Conservation (phyloP, 2,329 filamentous ascomycete species). For the Fusarium metavorans region DNA sequence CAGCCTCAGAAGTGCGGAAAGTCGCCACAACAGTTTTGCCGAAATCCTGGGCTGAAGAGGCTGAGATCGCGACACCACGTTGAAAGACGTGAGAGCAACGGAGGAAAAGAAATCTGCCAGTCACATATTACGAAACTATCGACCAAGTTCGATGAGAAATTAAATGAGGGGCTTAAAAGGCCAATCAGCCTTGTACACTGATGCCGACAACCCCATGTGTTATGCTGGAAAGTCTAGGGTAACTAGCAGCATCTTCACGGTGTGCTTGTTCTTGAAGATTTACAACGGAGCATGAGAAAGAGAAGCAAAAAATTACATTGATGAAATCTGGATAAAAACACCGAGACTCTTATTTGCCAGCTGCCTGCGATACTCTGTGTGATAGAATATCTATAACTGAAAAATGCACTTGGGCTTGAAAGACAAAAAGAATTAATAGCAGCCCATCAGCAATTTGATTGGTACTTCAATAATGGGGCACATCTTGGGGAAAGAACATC, state of each 20-base stretch:
- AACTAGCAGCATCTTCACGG: neutral
- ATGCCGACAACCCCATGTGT: neutral
- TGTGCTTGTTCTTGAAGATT: neutral
- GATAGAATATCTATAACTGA: neutral
- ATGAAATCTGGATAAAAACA: too few species aligned
- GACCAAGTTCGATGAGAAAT: neutral
- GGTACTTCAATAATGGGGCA: neutral
- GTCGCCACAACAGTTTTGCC: neutral
- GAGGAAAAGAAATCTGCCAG: neutral
- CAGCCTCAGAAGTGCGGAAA: neutral
- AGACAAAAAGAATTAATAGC: neutral
- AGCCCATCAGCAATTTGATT: too few species aligned
- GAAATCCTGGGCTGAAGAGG: neutral
- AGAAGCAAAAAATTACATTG: too few species aligned
- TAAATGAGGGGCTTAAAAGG: neutral
- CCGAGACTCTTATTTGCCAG: too few species aligned
- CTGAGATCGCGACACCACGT: neutral
- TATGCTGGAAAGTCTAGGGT: neutral
- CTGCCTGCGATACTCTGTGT: neutral
- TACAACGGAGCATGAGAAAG: neutral
- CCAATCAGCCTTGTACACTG: neutral
- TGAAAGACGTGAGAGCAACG: neutral
- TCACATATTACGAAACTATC: neutral
- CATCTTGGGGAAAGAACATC: fast-evolving
- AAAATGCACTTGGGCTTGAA: neutral